These are phyloP conservation scores for Conringia planisiliqua DNA, from an alignment of 345 rosid genomes.

Conservation along the genomic window DNA sequence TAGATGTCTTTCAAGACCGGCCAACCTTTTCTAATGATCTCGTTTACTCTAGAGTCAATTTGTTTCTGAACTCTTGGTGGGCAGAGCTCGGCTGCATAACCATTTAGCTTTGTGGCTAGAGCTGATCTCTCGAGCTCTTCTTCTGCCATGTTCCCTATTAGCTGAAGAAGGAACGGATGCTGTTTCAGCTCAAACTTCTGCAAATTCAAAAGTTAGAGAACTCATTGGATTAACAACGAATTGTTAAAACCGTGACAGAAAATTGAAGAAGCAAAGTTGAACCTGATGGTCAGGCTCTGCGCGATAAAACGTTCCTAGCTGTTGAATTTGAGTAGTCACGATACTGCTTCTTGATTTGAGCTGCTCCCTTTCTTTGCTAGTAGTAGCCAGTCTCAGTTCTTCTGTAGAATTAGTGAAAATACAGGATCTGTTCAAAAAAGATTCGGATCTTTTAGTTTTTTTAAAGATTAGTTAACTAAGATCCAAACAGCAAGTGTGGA, in stretches of 20 bases:
- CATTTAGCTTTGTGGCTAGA: slow-evolving; percentile 68
- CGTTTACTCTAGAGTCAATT: slow-evolving; percentile 60
- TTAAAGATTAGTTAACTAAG: neutral
- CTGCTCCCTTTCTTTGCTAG: slow-evolving; percentile 85
- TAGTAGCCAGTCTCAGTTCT: slow-evolving; percentile 67
- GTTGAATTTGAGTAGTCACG: slow-evolving; percentile 84
- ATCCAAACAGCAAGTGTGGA: too few relatives aligned
- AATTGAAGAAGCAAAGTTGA: neutral
- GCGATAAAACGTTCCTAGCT: slow-evolving; percentile 55
- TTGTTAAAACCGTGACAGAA: neutral
- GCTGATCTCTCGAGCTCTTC: slow-evolving; percentile 80
- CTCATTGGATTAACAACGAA: neutral
- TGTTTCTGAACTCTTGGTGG: slow-evolving; percentile 55
- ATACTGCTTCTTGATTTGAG: slow-evolving; percentile 60
- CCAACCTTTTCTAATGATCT: slow-evolving; percentile 79
- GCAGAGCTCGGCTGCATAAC: slow-evolving; percentile 86
- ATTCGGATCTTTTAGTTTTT: neutral
- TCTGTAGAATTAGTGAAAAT: slow-evolving; percentile 83
- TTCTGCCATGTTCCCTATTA: slow-evolving; percentile 75
- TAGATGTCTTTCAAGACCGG: slow-evolving; percentile 63
- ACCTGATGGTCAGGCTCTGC: slow-evolving; percentile 98
- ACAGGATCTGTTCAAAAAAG: slow-evolving; percentile 50
- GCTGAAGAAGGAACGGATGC: slow-evolving; percentile 67
- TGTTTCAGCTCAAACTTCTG: slow-evolving; percentile 96
- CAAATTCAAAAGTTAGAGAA: neutral